These are phyloP conservation scores for Candida gorgasii DNA, from an alignment of 805 yeast species.

Conservation along the genomic window DNA sequence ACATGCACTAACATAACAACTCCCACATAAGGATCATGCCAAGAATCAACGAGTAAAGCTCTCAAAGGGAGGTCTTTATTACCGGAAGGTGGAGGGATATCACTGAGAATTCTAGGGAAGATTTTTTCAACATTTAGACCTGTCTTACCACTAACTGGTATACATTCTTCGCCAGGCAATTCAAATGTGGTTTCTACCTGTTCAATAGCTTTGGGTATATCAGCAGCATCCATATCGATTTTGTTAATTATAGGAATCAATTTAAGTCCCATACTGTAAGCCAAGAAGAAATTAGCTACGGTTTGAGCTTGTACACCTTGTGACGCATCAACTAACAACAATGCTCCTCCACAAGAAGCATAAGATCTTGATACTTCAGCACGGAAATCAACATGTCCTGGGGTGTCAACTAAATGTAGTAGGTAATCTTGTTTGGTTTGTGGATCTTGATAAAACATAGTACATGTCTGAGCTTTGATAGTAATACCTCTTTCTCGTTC, in stretches of 20 bases:
- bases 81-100: slow-evolving; percentile 80
- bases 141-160: slow-evolving; percentile 89
- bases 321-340: slow-evolving; percentile 86
- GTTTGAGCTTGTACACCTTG: slow-evolving; percentile 99
- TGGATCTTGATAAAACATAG: slow-evolving; percentile 74
- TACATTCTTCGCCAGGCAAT: slow-evolving; percentile 67
- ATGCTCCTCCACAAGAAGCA: slow-evolving; percentile 95
- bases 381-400: slow-evolving; percentile 96
- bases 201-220: slow-evolving; percentile 74
- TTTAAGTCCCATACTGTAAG: slow-evolving; percentile 79
- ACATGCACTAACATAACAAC: slow-evolving; percentile 83
- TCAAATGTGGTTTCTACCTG: slow-evolving; percentile 88
- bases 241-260: slow-evolving; percentile 89
- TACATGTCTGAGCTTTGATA: slow-evolving; percentile 94
- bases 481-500: slow-evolving; percentile 97
- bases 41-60: slow-evolving; percentile 89
- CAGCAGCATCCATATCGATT: slow-evolving; percentile 86
- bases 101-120: slow-evolving; percentile 78
- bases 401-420: slow-evolving; percentile 91
- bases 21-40: slow-evolving; percentile 94
- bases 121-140: slow-evolving; percentile 77
- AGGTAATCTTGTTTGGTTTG: slow-evolving; percentile 71
- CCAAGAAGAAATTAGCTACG: slow-evolving; percentile 93
- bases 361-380: slow-evolving; percentile 92
- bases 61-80: slow-evolving; percentile 52